Conservation (phyloP, 345 rosid species). For the Garcia nutans region DNA sequence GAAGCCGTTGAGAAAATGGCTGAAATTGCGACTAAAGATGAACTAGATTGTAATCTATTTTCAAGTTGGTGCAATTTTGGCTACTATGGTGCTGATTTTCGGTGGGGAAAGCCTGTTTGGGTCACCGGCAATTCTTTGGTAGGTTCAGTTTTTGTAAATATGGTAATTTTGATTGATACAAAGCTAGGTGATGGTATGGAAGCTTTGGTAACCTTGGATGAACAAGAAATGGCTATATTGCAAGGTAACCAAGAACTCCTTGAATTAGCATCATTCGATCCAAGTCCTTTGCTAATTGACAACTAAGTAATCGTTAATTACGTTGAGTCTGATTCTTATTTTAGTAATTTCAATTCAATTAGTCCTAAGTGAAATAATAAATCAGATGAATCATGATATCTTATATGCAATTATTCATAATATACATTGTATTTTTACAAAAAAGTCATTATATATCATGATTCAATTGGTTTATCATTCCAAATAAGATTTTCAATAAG, state of each 20-base stretch:
- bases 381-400: too few species aligned
- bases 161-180: constrained; percentile 42
- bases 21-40: constrained; percentile 13
- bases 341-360: too few species aligned
- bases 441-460: too few species aligned
- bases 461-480: too few species aligned
- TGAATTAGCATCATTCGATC: constrained; percentile 32
- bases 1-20: constrained; percentile 19
- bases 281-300: constrained; percentile 30
- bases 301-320: background rate
- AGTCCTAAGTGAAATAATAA: too few species aligned
- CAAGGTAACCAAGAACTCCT: constrained; percentile 27
- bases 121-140: constrained; percentile 27
- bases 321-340: too few species aligned
- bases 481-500: too few species aligned
- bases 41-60: constrained; percentile 27
- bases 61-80: constrained; percentile 42
- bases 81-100: constrained; percentile 36
- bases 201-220: constrained; percentile 52
- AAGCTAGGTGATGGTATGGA: constrained; percentile 38
- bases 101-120: constrained; percentile 49
- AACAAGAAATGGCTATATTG: constrained; percentile 34
- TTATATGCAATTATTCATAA: too few species aligned
- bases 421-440: too few species aligned
- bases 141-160: constrained; percentile 30